Evolutionary conservation across 768 basidiomycete species (phyloP).

Genomic region (Myochromella boudieri): DNA sequence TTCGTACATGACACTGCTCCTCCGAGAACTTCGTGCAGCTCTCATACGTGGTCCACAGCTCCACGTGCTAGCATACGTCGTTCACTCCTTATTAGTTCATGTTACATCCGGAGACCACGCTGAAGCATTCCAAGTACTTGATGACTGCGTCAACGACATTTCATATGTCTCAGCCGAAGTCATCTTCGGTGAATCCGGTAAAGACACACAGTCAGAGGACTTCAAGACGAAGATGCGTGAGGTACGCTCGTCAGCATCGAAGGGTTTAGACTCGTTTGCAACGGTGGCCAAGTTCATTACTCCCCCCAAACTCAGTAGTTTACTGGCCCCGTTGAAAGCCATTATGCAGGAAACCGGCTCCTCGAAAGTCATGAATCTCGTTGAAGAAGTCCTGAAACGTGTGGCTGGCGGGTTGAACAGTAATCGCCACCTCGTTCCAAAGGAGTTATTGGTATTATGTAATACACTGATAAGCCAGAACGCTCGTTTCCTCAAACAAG

Average conservation of each 20-base stretch:
- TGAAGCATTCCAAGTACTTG: conserved; percentile 59
- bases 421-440: conserved; percentile 68
- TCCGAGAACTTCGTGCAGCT: conserved; percentile 83
- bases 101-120: conserved; percentile 65
- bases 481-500: conserved; percentile 77
- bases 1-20: conserved; percentile 64
- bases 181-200: conserved; percentile 91
- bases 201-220: conserved; percentile 83
- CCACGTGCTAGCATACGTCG: conserved; percentile 84
- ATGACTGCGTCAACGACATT: conserved; percentile 76
- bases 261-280: conserved; percentile 83
- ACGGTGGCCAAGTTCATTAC: conserved; percentile 78
- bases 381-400: conserved; percentile 86
- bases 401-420: conserved; percentile 83
- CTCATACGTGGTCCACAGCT: conserved; percentile 91
- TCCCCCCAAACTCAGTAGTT: conserved; percentile 69
- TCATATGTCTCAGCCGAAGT: conserved; percentile 85
- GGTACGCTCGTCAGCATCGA: conserved; percentile 79
- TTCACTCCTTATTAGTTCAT: conserved; percentile 80
- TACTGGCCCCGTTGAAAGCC: conserved; percentile 76
- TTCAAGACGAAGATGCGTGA: conserved; percentile 96
- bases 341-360: conserved; percentile 88
- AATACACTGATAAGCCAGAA: conserved; percentile 91
- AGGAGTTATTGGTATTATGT: conserved; percentile 77
- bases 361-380: conserved; percentile 73